A percentile compares a stretch with the other conserved stretches of the same genome.
Evolutionary conservation across 176 grass and related monocot genomes (phyloP).

Genomic region (Bonia amplexicaulis): DNA sequence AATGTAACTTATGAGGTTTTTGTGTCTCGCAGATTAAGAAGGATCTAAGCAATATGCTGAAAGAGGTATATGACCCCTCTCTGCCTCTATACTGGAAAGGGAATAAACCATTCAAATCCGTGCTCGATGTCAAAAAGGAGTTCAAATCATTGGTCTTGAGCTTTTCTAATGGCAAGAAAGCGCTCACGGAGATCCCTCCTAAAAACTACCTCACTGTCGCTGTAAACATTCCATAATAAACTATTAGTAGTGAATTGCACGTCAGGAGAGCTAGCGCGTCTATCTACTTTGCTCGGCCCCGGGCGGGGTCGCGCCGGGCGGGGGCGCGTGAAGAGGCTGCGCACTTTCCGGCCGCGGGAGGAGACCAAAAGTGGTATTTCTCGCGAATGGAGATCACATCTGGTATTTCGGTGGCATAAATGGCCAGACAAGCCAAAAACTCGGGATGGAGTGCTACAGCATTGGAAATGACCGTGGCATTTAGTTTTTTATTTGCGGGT

Average conservation of each 20-base stretch:
- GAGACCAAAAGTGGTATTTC: no score
- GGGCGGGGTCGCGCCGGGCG: no score
- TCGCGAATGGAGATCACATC: no score
- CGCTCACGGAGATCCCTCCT: constrained; percentile 75
- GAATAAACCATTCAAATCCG: constrained; percentile 72
- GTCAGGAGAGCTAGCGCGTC: no score
- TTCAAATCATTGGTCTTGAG: constrained; percentile 71
- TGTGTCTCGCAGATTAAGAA: constrained; percentile 54
- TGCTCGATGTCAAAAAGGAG: constrained; percentile 72
- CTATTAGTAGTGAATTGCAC: neutral
- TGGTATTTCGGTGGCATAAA: no score
- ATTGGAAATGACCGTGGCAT: no score
- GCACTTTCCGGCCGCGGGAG: no score
- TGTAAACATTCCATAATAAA: constrained; percentile 37
- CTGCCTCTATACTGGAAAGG: constrained; percentile 93
- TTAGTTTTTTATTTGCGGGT: no score
- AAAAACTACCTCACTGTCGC: constrained; percentile 94
- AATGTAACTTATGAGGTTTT: constrained; percentile 8
- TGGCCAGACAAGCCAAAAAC: no score
- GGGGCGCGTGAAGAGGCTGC: no score
- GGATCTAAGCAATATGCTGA: constrained; percentile 50
- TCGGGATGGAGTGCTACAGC: no score
- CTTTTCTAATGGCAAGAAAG: constrained; percentile 64
- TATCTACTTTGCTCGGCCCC: no score
- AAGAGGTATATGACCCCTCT: constrained; percentile 62